These are phyloP conservation scores for Didymellaceae sp. DNA, from an alignment of 2,329 filamentous ascomycete species.

Conservation along the genomic window DNA sequence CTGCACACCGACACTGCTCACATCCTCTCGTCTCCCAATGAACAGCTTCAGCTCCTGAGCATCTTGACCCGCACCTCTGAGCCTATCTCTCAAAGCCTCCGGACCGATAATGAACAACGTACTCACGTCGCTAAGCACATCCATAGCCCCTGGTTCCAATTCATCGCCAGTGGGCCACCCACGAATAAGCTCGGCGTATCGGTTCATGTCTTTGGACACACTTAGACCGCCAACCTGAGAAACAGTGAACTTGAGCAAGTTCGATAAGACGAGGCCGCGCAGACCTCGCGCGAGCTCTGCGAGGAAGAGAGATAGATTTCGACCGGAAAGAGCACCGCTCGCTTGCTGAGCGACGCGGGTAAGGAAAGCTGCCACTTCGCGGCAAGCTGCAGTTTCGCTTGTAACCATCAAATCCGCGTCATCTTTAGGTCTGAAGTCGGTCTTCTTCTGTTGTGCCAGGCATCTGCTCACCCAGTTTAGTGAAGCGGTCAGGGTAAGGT, in stretches of 20 bases:
- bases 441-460: slow-evolving; percentile 80
- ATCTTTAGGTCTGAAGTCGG: slow-evolving; percentile 88
- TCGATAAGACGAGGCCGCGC: slow-evolving; percentile 80
- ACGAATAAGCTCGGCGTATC: slow-evolving; percentile 85
- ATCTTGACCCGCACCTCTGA: slow-evolving; percentile 55
- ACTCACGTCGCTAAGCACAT: slow-evolving; percentile 90
- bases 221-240: slow-evolving; percentile 93
- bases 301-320: slow-evolving; percentile 82
- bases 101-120: slow-evolving; percentile 91
- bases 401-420: slow-evolving; percentile 59
- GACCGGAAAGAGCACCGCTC: slow-evolving; percentile 75
- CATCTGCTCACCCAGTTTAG: slow-evolving; percentile 77
- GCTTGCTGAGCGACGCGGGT: slow-evolving; percentile 68
- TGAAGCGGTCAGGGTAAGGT: slow-evolving; percentile 73
- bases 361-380: slow-evolving; percentile 81
- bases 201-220: slow-evolving; percentile 94
- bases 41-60: slow-evolving; percentile 74
- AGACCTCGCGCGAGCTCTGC: slow-evolving; percentile 83
- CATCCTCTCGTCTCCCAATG: slow-evolving; percentile 85
- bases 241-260: slow-evolving; percentile 93
- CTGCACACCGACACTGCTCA: slow-evolving; percentile 79
- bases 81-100: slow-evolving; percentile 59
- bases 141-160: slow-evolving; percentile 64
- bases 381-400: slow-evolving; percentile 79
- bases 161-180: slow-evolving; percentile 74